Base-by-base conservation (phyloP, 768 basidiomycete species). In the Boletus subcaerulescens region DNA sequence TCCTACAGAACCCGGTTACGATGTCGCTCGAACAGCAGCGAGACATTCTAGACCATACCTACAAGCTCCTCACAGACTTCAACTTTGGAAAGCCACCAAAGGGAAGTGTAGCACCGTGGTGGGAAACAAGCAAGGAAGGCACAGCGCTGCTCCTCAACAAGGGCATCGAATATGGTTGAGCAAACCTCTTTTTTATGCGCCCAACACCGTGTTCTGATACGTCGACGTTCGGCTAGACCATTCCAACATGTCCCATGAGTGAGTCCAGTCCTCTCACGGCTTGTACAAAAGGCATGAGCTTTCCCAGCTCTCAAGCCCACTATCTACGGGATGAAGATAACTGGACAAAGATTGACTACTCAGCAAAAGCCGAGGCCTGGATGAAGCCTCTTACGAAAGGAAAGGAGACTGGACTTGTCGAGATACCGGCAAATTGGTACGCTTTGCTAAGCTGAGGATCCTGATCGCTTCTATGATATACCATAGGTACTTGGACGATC, bases 51-150 rank as follows among this genome's bases (percentile, higher is more conserved):
- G 81, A 87, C 50, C 74, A 86, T 60, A 88, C 86, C 1, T 77
- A 79, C 68, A 73, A 80, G 18, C 73, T 87, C n/a, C 71, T 89
- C 40, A 87, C 86, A 1, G 75, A 77, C 13, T 89, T 89, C 63
- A 86, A 85, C 64, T 70, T 80, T 55, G 82, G 83, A 24, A 67
- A 77, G 15, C 73, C 82, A 22, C 84, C 83, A 0, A 82, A 80
- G 65, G 84, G 83, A 38, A 81, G 79, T 47, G 86, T 87, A 33
- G 87, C 87, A 1, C 87, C 87, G 0, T 91, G 88, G 86, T 91
- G 87, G 87, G 89, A 91, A 66, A 81, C 81, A 3, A 84, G 81
- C 67, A 83, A 80, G 57, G 86, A 87, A 66, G 84, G 83, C 4
- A 82, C 81, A 0, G 70, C 80, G 15, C 73, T 90, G 24, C 71